These are phyloP conservation scores for Geoglossum glabrum DNA, from an alignment of 495 filamentous ascomycete species.

Conservation along the genomic window DNA sequence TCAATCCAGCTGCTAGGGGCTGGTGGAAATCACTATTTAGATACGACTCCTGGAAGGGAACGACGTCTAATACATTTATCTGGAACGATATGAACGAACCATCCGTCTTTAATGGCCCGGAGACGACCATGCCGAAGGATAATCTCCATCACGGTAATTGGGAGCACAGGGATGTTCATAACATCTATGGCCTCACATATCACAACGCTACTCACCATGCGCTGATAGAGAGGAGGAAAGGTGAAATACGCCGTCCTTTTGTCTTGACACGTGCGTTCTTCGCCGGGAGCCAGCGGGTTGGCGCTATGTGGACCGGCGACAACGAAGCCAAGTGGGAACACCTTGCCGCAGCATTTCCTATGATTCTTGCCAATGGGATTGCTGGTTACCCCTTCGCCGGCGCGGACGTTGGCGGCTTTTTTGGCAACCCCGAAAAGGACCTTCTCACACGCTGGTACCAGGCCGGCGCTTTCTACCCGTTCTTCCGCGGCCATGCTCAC, in stretches of 20 bases:
- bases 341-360: conserved; percentile 64
- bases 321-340: conserved; percentile 91
- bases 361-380: conserved; percentile 83
- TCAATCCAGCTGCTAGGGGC: conserved; percentile 63
- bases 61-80: conserved; percentile 65
- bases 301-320: conserved; percentile 97
- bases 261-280: conserved; percentile 85
- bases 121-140: conserved; percentile 96
- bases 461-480: conserved; percentile 90
- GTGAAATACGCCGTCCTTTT: conserved; percentile 64
- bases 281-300: conserved; percentile 67
- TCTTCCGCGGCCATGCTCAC: conserved; percentile 96
- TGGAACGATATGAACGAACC: conserved; percentile 99
- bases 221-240: conserved; percentile 57
- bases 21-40: conserved; percentile 87
- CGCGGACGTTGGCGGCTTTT: conserved; percentile 94
- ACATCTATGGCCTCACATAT: conserved; percentile 82
- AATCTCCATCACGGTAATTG: conserved; percentile 79
- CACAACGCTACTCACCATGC: conserved; percentile 82
- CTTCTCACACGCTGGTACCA: conserved; percentile 92
- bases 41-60: conserved; percentile 68
- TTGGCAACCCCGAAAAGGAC: conserved; percentile 84
- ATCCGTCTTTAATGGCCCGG: conserved; percentile 93
- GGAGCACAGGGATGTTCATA: conserved; percentile 95
- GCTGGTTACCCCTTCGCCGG: conserved; percentile 86